Percentiles rank a stretch among this genome's conserved stretches.
These are phyloP conservation scores for Xylaria scruposa DNA, from an alignment of 495 filamentous ascomycete genomes.

Conservation along the genomic window DNA sequence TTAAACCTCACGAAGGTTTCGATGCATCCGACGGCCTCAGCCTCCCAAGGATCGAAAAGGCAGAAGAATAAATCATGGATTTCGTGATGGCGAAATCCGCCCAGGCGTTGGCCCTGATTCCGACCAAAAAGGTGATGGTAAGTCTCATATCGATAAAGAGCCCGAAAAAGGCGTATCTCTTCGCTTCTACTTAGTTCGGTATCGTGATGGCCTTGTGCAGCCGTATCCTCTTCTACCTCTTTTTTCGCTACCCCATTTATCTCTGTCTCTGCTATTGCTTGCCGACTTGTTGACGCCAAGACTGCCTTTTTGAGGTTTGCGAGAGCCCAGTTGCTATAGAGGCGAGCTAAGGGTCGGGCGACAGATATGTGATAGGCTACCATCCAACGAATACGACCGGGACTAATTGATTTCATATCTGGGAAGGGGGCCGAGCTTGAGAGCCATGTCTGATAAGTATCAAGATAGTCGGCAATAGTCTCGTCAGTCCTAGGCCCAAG, in stretches of 20 bases:
- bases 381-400: background rate
- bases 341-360: background rate
- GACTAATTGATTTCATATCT: background rate
- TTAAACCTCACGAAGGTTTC: background rate
- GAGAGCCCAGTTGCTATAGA: background rate
- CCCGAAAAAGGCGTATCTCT: constrained; percentile 1
- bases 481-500: background rate
- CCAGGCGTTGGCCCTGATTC: constrained; percentile 2
- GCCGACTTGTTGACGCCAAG: background rate
- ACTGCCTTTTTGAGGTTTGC: background rate
- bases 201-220: background rate
- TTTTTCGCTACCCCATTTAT: background rate
- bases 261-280: background rate
- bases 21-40: background rate
- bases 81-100: background rate
- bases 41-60: constrained; percentile 1
- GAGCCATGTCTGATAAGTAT: background rate
- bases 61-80: background rate
- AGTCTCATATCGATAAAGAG: constrained; percentile 3
- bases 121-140: constrained; percentile 3
- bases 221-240: background rate
- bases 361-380: background rate
- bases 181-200: constrained; percentile 1
- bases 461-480: constrained; percentile 1
- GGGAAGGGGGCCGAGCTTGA: background rate